Base-by-base conservation (phyloP, 2,329 filamentous ascomycete genomes). In the Fusarium sp. region DNA sequence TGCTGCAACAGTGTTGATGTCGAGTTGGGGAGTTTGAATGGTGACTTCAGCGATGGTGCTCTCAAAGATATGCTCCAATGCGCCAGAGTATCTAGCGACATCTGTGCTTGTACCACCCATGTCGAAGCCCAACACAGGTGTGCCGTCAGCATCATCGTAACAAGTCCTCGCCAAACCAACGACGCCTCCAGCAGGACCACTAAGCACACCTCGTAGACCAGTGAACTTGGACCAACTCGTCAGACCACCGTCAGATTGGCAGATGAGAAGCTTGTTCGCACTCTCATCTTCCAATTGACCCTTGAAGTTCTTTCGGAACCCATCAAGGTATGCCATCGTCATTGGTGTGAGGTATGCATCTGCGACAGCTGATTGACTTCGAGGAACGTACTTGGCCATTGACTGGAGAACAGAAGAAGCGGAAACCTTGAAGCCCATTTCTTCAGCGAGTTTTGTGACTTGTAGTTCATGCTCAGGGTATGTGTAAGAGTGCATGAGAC, bases 31-130 rank as follows among this genome's bases (percentile, higher is more conserved):
- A 3, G 88, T 90, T 64, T 92, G 90, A 15, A 93, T 91, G 1
- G 90, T 90, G 1, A 92, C 88, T 27, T 90, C 89, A 0, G 90
- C 90, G 6, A 91, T 89, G 2, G 90, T 92, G 2, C 89, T 91
- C 69, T 92, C 90, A 59, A 92, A 92, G 15, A 93, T 89, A 72
- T 93, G 90, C 59, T 93, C 91, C 68, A 92, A 89, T 43, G 88
- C 83, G 14, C 91, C 91, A 8, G 88, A 88, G 71, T 91, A 93
- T 46, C 91, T 81, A 38, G 89, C 91, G 16, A 93, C 90, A 74
- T 93, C 91, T 4, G 91, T 93, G 54, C 88, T 90, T 4, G 91
- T 93, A 14, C 91, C 91, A 9, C 91, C 75, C 71, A 73, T 77
- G 10, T 77, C 76, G 30, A 77, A 77, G 1, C 76, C 76, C 4